These are phyloP conservation scores for Waltergamsia citrina DNA, from an alignment of 2,329 filamentous ascomycete genomes.

Conservation along the genomic window DNA sequence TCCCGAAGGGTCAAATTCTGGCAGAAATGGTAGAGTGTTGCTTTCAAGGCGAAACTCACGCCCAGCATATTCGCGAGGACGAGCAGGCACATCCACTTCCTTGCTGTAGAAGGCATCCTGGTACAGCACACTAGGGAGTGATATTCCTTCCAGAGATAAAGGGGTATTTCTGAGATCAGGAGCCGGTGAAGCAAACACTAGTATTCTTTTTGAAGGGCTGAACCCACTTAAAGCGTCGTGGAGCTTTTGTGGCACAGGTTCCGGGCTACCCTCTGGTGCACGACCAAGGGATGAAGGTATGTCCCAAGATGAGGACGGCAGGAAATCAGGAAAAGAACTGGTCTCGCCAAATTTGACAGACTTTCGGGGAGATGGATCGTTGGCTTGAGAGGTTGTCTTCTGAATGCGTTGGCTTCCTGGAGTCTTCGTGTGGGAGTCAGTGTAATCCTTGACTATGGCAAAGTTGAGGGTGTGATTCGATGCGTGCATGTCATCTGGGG, in stretches of 20 bases:
- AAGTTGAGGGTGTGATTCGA: constrained; percentile 40
- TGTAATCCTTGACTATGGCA: constrained; percentile 67
- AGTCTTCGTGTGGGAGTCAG: constrained; percentile 51
- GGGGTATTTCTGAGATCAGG: constrained; percentile 14
- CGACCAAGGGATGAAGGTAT: constrained; percentile 1
- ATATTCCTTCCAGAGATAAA: constrained; percentile 12
- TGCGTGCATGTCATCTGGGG: constrained; percentile 3
- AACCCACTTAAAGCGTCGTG: background rate
- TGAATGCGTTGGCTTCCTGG: constrained; percentile 57
- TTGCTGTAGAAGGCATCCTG: constrained; percentile 80
- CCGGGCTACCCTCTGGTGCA: background rate
- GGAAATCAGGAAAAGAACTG: constrained; percentile 1
- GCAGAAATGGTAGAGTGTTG: constrained; percentile 68
- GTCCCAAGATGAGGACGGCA: background rate
- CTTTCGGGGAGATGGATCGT: constrained; percentile 6
- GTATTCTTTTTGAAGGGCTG: constrained; percentile 1
- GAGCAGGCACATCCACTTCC: constrained; percentile 72
- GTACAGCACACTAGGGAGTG: constrained; percentile 61
- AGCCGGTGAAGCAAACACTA: constrained; percentile 15
- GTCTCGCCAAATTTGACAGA: constrained; percentile 12
- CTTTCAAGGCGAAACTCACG: constrained; percentile 73
- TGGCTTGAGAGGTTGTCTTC: constrained; percentile 31
- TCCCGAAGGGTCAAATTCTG: constrained; percentile 62
- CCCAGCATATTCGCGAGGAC: constrained; percentile 75
- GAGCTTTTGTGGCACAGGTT: background rate